Evolutionary conservation across 345 rosid genomes (phyloP), one percentile per base, ranked within the genome.

Genomic region (Sisymbrium irio): DNA sequence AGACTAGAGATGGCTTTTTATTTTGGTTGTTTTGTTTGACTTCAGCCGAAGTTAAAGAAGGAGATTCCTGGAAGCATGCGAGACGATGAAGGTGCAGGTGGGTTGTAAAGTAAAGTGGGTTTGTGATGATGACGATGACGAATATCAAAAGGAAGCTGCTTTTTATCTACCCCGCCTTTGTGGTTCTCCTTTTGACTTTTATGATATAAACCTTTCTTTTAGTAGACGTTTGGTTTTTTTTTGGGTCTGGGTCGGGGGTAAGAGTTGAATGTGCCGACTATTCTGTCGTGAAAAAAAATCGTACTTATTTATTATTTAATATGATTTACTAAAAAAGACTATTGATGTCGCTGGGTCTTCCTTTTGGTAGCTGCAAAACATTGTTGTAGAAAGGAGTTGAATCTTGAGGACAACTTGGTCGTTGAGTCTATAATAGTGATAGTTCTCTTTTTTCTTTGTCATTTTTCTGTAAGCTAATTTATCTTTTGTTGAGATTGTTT

Each of bases 181-280:
- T 69, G 70, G 74, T 44, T 68, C 32, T 68, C 69, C 74, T 67
- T 75, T 76, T 62, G 79, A 76, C 75, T 62, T 32, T 30, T 30
- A 45, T 33, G 2, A 17, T 20, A 6, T 17, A 14, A 55, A 51
- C 9, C 10, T 33, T 40, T 12, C 18, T 45, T 40, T 66, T 54
- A 58, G 62, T 68, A 51, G 63, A 68, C 69, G 67, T 51, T 12
- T 49, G 46, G 40, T 27, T 68, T 47, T 35, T 12, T 25, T 50
- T 57, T 13, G 20, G 17, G 65, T 65, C 39, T 37, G 33, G 37
- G 36, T 36, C 11, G 19, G 37, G 33, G 46, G 50, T 42, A 22
- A 62, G 70, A 69, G 79, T 54, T 22, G 70, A 75, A 76, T 76
- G 79, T 55, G 79, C 61, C 75, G 79, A 76, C 70, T 55, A 69